These are phyloP conservation scores for Candida ascalaphidarum DNA, from an alignment of 805 yeast genomes.

Conservation along the genomic window DNA sequence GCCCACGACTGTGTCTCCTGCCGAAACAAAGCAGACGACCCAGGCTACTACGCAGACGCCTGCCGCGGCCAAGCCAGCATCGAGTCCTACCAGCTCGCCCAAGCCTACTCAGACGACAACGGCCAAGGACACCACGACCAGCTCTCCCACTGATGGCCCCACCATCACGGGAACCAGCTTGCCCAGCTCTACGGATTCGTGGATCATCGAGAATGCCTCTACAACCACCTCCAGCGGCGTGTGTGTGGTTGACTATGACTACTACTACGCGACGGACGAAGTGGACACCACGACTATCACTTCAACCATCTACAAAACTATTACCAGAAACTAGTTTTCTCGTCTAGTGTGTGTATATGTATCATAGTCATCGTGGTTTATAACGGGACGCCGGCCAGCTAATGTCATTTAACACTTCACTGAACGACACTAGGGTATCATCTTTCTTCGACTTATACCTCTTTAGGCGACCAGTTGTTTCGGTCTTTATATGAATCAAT, in stretches of 20 bases:
- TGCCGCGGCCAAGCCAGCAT: slow-evolving; percentile 1
- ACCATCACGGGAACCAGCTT: slow-evolving; percentile 17
- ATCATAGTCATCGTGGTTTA: neutral
- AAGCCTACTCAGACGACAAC: slow-evolving; percentile 3
- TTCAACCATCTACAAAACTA: slow-evolving; percentile 25
- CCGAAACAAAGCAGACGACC: slow-evolving; percentile 3
- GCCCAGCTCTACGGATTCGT: slow-evolving; percentile 15
- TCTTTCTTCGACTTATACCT: too few species aligned
- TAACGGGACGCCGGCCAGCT: too few species aligned
- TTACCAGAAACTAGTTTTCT: slow-evolving; percentile 10
- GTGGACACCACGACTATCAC: slow-evolving; percentile 30
- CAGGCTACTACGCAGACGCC: slow-evolving; percentile 1
- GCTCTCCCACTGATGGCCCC: slow-evolving; percentile 7
- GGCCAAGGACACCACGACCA: slow-evolving; percentile 3
- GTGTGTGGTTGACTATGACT: slow-evolving; percentile 28
- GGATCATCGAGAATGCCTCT: slow-evolving; percentile 24
- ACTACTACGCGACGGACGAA: slow-evolving; percentile 16
- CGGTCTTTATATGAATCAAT: too few species aligned
- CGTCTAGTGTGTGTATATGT: neutral
- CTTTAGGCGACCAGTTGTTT: too few species aligned
- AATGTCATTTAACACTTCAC: too few species aligned
- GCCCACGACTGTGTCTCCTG: slow-evolving; percentile 2
- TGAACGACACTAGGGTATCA: too few species aligned
- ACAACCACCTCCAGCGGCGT: slow-evolving; percentile 22
- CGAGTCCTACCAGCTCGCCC: slow-evolving; percentile 2